Conservation (phyloP, 768 basidiomycete genomes). For the Leccinum arenicola region DNA sequence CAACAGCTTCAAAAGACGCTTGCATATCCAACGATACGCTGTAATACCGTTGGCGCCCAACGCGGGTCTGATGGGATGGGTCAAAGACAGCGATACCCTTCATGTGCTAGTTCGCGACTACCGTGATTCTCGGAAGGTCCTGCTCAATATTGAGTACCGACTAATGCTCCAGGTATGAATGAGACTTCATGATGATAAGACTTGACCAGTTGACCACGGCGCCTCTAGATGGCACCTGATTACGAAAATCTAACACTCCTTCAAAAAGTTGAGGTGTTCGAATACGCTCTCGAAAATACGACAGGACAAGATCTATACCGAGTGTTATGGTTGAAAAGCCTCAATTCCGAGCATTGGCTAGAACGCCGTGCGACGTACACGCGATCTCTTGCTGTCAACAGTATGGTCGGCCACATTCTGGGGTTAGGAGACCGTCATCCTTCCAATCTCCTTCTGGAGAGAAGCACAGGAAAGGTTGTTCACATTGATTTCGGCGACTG, state of each 20-base stretch:
- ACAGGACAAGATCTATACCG: conserved; percentile 97
- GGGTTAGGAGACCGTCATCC: conserved; percentile 98
- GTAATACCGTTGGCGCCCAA: conserved; percentile 96
- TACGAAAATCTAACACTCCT: conserved; percentile 92
- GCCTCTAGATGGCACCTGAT: conserved; percentile 91
- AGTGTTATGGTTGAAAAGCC: conserved; percentile 93
- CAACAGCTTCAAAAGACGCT: conserved; percentile 91
- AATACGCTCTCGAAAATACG: conserved; percentile 97
- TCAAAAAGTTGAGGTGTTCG: conserved; percentile 99
- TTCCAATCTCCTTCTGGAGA: conserved; percentile 89
- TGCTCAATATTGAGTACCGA: conserved; percentile 98
- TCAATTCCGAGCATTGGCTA: conserved; percentile 96
- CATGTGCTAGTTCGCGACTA: conserved; percentile 96
- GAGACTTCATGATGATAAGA: conserved; percentile 58
- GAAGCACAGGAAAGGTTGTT: conserved; percentile 90
- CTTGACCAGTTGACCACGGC: not conserved
- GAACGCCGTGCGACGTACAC: conserved; percentile 96
- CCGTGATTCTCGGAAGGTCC: conserved; percentile 92
- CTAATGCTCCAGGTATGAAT: conserved; percentile 85
- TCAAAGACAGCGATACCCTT: conserved; percentile 91
- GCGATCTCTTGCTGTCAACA: conserved; percentile 91
- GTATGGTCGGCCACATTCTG: conserved; percentile 98
- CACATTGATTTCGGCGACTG: conserved; percentile 99
- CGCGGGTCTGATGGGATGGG: conserved; percentile 93
- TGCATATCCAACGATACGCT: conserved; percentile 90